phyloP scores from a whole-genome alignment of 2,329 filamentous ascomycete genomes.

The Ceratocystis smalleyi region DNA sequence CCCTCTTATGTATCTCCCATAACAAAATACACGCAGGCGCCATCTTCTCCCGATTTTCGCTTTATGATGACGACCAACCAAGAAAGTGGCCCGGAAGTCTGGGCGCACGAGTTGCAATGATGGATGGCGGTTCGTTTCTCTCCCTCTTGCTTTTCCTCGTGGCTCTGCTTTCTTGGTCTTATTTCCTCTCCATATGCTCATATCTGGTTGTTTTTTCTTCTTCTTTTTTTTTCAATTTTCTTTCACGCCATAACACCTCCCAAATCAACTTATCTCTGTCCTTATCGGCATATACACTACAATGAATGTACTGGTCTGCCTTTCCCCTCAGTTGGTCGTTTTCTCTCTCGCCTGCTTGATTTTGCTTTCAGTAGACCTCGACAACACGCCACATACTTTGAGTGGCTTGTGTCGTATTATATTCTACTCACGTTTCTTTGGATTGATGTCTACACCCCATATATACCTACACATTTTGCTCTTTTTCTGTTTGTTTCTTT shows the following conservation, averaged over 20 bases:
- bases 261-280: neutral
- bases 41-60: neutral
- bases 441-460: neutral
- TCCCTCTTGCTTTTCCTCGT: neutral
- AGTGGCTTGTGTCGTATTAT: neutral
- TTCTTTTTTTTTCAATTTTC: neutral
- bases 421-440: neutral
- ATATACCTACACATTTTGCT: neutral
- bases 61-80: neutral
- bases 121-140: neutral
- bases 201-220: neutral
- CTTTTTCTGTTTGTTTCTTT: neutral
- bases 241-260: neutral
- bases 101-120: constrained; percentile 5
- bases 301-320: neutral
- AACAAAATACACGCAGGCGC: neutral
- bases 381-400: neutral
- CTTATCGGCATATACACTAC: no score
- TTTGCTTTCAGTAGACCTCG: neutral
- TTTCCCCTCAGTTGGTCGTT: neutral
- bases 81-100: neutral
- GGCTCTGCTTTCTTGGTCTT: neutral
- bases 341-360: neutral
- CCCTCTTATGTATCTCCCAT: neutral
- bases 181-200: neutral